Evolutionary conservation across 192 early-diverging fungal genomes (phyloP).

Genomic region (Backusella sp.): DNA sequence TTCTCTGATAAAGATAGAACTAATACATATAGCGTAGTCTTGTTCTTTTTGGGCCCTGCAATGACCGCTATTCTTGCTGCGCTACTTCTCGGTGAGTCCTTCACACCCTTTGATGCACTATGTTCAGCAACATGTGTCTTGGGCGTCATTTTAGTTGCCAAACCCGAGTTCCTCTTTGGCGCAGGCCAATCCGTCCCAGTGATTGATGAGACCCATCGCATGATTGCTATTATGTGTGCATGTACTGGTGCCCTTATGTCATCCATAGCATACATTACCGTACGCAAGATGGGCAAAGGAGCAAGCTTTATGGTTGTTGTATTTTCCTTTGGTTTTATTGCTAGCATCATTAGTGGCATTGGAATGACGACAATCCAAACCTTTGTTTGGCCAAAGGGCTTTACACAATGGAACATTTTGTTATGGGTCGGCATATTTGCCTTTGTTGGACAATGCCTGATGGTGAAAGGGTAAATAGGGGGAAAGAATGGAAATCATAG

Average conservation of each 20-base stretch:
- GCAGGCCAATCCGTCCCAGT: not conserved
- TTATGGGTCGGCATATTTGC: constrained; percentile 54
- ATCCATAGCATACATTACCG: constrained; percentile 64
- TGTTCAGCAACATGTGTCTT: constrained; percentile 54
- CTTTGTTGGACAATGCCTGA: constrained; percentile 66
- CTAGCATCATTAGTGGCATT: constrained; percentile 44
- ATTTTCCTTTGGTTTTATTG: constrained; percentile 69
- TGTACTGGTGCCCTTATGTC: constrained; percentile 59
- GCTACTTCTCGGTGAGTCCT: constrained; percentile 60
- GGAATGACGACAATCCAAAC: constrained; percentile 41
- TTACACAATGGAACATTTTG: constrained; percentile 48
- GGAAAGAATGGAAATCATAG: not conserved
- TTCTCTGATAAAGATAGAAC: not conserved
- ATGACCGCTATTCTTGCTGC: constrained; percentile 72
- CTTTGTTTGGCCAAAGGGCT: constrained; percentile 39
- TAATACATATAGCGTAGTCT: constrained; percentile 28
- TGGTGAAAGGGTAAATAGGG: constrained; percentile 60
- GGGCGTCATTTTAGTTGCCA: constrained; percentile 64
- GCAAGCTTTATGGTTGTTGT: constrained; percentile 78
- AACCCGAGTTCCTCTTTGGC: constrained; percentile 46
- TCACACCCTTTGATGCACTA: constrained; percentile 52
- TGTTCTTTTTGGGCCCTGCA: constrained; percentile 75
- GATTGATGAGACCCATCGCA: not conserved
- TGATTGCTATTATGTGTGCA: constrained; percentile 45
- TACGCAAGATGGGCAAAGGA: constrained; percentile 67